Base-by-base conservation (phyloP, 192 early-diverging fungal species). In the Coemansia sp. region DNA sequence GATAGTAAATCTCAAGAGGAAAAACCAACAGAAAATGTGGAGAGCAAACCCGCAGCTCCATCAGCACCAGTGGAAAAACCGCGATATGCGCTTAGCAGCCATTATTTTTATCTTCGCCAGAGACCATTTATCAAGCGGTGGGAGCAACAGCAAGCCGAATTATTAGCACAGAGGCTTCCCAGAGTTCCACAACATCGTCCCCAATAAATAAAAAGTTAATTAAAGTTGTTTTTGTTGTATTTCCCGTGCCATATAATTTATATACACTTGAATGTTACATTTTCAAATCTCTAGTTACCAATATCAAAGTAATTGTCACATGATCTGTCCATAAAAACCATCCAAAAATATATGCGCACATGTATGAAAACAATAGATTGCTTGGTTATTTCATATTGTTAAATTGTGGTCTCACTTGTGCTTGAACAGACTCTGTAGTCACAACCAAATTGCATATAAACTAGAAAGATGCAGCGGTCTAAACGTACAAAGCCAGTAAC, bases 61-160 rank as follows among this genome's bases (percentile, higher is more conserved):
- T 3, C 52, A 13, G 2, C 22, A 23, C 11, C 62, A 48, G 37
- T 48, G 6, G 29, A 45, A 19, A 59, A 55, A 20, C 24, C 50
- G 23, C 41, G 23, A 22, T 75, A 65, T 35, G 29, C 54, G 2
- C 63, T 75, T 43, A 67, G 67, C 54, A 53, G 22, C 22, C 62
- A 75, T 52, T 63, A 59, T 27, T 59, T 74, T 39, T 74, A 74
- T 41, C 53, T 74, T 7, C 61, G 72, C 5, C 56, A 68, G 49
- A 38, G 72, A 16, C 66, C 72, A 47, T 68, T 68, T 57, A 54
- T 74, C 45, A 49, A 68, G 47, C 26, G 52, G 37, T 68, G 57
- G 65, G 72, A 74, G 49, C 62, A 62, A 20, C 58, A 62, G 32
- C 64, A 65, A 54, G 63, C 32, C 24, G 55, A 65, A n/a, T 18